Evolutionary conservation across 768 basidiomycete genomes (phyloP).

Genomic region (Boletus sp.): DNA sequence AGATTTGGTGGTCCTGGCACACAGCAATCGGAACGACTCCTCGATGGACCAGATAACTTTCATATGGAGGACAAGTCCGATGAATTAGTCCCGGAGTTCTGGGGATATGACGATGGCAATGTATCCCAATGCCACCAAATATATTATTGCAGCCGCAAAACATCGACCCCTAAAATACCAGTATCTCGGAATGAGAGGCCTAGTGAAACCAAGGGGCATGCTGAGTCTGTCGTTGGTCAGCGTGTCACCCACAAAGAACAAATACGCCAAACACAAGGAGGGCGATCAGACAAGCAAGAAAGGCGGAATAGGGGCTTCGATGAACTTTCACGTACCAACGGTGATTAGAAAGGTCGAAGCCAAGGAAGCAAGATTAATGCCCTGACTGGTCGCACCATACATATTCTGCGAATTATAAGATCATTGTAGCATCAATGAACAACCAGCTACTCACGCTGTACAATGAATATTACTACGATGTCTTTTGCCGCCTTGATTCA

Average conservation of each 20-base stretch:
- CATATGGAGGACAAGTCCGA: background rate
- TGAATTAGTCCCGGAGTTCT: background rate
- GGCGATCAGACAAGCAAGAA: slow-evolving; percentile 18
- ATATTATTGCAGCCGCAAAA: background rate
- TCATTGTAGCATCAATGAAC: background rate
- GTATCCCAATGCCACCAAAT: slow-evolving; percentile 9
- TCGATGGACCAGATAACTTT: background rate
- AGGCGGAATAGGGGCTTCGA: slow-evolving; percentile 6
- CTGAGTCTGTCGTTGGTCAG: background rate
- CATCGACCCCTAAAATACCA: background rate
- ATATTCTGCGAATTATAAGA: slow-evolving; percentile 24
- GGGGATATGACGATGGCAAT: background rate
- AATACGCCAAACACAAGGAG: slow-evolving; percentile 8
- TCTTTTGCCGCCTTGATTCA: slow-evolving; percentile 19
- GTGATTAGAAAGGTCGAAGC: slow-evolving; percentile 8
- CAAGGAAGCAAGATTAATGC: slow-evolving; percentile 10
- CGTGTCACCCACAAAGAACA: background rate
- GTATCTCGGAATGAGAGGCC: background rate
- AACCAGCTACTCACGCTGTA: slow-evolving; percentile 20
- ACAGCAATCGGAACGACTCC: slow-evolving; percentile 8
- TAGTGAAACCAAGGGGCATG: slow-evolving; percentile 12
- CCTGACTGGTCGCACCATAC: slow-evolving; percentile 28
- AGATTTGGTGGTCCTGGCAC: slow-evolving; percentile 21
- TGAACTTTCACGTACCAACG: slow-evolving; percentile 9
- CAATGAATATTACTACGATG: slow-evolving; percentile 18